phyloP scores from a whole-genome alignment of 2,329 filamentous ascomycete genomes.

The Diplodia corticola region DNA sequence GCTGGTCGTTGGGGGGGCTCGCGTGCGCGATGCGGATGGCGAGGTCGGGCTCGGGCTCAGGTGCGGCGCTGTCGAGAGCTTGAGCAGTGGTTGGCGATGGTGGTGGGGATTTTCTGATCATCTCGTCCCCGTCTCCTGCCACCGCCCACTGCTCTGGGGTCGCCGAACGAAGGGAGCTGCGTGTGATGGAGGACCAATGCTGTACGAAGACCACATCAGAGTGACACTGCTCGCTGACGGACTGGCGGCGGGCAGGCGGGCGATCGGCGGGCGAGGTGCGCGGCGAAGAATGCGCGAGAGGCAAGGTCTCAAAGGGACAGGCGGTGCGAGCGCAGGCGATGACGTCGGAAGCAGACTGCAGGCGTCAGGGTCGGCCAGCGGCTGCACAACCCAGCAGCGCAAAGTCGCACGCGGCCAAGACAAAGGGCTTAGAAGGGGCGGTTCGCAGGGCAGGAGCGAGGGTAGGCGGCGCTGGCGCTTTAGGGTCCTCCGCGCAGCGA shows the following conservation, averaged over 20 bases:
- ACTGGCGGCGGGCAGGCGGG: conserved; percentile 12
- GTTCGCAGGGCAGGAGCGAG: conserved; percentile 3
- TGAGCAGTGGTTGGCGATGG: conserved; percentile 24
- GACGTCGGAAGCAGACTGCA: background rate
- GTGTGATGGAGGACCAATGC: conserved; percentile 20
- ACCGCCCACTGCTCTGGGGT: conserved; percentile 18
- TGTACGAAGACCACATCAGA: conserved; percentile 24
- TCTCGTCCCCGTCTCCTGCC: conserved; percentile 24
- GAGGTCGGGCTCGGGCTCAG: conserved; percentile 19
- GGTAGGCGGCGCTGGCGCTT: conserved; percentile 10
- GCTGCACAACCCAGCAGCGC: background rate
- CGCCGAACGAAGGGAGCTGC: conserved; percentile 23
- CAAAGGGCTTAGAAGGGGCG: conserved; percentile 7
- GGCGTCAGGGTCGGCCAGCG: conserved; percentile 14
- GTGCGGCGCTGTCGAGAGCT: conserved; percentile 25
- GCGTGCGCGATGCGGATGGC: background rate
- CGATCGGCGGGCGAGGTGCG: conserved; percentile 10
- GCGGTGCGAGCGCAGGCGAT: background rate
- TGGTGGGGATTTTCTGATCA: conserved; percentile 22
- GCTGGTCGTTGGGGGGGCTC: conserved; percentile 25
- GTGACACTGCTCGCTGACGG: conserved; percentile 5
- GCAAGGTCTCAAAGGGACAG: conserved; percentile 20
- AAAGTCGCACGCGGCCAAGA: background rate
- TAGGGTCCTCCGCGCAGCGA: background rate
- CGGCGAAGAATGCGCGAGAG: conserved; percentile 22